Percentiles rank a stretch among this genome's conserved stretches.
Conservation (phyloP, 768 basidiomycete genomes). For the Agaricus blazei region DNA sequence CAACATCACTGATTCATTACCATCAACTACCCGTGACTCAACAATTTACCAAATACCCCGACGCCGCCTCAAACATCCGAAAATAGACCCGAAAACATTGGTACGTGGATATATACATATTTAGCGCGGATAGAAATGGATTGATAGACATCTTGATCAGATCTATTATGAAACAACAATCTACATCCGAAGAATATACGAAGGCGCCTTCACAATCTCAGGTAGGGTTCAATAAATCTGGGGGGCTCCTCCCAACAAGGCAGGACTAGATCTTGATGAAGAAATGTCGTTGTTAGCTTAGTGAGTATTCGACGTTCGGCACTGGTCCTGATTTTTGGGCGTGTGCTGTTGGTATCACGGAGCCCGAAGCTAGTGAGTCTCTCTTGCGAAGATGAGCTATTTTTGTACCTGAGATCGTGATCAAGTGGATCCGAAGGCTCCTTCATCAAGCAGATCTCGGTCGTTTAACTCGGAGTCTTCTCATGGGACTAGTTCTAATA, state of each 20-base stretch:
- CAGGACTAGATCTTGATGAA: too few relatives aligned
- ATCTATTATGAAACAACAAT: too few relatives aligned
- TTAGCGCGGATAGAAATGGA: too few relatives aligned
- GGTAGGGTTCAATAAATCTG: not conserved
- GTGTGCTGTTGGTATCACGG: not conserved
- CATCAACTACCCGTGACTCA: too few relatives aligned
- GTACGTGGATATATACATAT: not conserved
- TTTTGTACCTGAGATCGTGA: too few relatives aligned
- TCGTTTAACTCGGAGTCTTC: not conserved
- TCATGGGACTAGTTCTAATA: not conserved
- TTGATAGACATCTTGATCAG: too few relatives aligned
- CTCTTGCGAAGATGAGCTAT: not conserved
- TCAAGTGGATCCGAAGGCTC: not conserved
- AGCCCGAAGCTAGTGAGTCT: not conserved
- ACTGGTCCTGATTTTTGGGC: conserved; percentile 1
- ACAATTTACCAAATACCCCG: too few relatives aligned
- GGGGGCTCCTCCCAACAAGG: too few relatives aligned
- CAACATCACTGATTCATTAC: too few relatives aligned
- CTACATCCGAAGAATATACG: not conserved
- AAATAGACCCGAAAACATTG: not conserved
- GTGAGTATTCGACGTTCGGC: not conserved
- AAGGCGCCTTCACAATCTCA: not conserved
- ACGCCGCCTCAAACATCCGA: not conserved
- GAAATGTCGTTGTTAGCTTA: not conserved
- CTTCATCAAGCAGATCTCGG: not conserved